Conservation (phyloP, 2,329 filamentous ascomycete genomes). For the Phyllosticta ampelicida region DNA sequence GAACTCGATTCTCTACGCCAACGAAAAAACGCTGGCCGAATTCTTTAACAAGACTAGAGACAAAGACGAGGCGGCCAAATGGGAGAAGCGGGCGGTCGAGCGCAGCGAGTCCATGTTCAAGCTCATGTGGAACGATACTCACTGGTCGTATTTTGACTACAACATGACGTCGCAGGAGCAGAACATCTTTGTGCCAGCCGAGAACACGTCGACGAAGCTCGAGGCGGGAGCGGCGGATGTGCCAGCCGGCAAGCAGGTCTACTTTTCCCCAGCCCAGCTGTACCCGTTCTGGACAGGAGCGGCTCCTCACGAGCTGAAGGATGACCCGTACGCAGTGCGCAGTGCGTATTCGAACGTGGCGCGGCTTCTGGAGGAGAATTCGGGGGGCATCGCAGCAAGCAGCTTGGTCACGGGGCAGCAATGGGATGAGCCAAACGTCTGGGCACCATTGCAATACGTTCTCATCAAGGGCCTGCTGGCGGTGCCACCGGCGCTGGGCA, state of each 20-base stretch:
- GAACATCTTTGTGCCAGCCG: constrained; percentile 43
- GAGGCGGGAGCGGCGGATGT: constrained; percentile 35
- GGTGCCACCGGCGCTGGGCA: constrained; percentile 46
- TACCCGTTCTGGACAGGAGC: constrained; percentile 62
- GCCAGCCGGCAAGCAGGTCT: constrained; percentile 45
- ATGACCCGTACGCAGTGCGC: constrained; percentile 48
- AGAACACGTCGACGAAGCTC: constrained; percentile 35
- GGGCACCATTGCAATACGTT: constrained; percentile 56
- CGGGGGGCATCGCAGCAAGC: constrained; percentile 51
- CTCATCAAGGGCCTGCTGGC: constrained; percentile 52
- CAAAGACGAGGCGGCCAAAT: constrained; percentile 38
- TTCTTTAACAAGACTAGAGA: constrained; percentile 46
- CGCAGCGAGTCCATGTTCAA: constrained; percentile 53
- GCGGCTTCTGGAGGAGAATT: constrained; percentile 40
- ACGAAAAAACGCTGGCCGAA: constrained; percentile 48
- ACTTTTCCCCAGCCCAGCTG: constrained; percentile 50
- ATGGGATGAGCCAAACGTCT: constrained; percentile 62
- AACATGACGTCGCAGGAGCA: constrained; percentile 51
- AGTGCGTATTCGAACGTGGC: constrained; percentile 45
- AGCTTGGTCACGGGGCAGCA: constrained; percentile 53
- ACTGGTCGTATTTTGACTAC: constrained; percentile 58
- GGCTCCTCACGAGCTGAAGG: constrained; percentile 45
- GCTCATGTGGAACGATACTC: constrained; percentile 53
- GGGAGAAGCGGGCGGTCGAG: constrained; percentile 39
- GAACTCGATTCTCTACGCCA: constrained; percentile 57